Conservation (phyloP, 768 basidiomycete species). For the Termitomyces sp. region DNA sequence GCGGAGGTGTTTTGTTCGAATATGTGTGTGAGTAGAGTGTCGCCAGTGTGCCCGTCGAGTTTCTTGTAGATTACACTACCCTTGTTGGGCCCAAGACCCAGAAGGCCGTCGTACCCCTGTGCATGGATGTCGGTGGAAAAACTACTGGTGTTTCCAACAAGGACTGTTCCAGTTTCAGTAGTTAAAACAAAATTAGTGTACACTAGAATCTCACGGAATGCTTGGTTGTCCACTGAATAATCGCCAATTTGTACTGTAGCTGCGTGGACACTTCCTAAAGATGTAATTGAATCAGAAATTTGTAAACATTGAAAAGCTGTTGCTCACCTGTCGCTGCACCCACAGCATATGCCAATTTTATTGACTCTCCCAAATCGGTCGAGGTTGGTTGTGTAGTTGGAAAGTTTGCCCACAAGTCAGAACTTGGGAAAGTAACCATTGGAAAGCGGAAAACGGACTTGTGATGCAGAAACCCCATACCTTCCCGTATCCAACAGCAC, state of each 20-base stretch:
- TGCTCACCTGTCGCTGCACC: slow-evolving; percentile 56
- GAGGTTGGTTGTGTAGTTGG: slow-evolving; percentile 41
- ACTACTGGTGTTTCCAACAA: slow-evolving; percentile 57
- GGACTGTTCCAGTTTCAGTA: slow-evolving; percentile 36
- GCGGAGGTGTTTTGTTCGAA: slow-evolving; percentile 56
- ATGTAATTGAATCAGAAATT: not conserved
- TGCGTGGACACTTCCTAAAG: slow-evolving; percentile 52
- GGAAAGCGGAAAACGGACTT: not conserved
- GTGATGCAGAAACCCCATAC: slow-evolving; percentile 29
- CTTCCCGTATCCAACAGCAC: slow-evolving; percentile 80
- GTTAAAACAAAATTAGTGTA: not conserved
- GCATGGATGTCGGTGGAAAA: slow-evolving; percentile 59
- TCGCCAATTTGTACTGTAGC: slow-evolving; percentile 52
- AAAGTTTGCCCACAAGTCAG: slow-evolving; percentile 72
- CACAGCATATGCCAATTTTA: slow-evolving; percentile 65
- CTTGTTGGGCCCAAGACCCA: slow-evolving; percentile 76
- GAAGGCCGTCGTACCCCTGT: slow-evolving; percentile 67
- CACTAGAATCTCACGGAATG: slow-evolving; percentile 50
- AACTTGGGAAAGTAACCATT: slow-evolving; percentile 35
- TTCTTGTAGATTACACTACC: slow-evolving; percentile 63
- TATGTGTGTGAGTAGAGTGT: slow-evolving; percentile 61
- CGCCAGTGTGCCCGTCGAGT: slow-evolving; percentile 43
- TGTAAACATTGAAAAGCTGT: too few relatives aligned
- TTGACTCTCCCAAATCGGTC: slow-evolving; percentile 51
- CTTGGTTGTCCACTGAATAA: slow-evolving; percentile 59